phyloP scores from a whole-genome alignment of 768 basidiomycete genomes.

The Russula abietina region DNA sequence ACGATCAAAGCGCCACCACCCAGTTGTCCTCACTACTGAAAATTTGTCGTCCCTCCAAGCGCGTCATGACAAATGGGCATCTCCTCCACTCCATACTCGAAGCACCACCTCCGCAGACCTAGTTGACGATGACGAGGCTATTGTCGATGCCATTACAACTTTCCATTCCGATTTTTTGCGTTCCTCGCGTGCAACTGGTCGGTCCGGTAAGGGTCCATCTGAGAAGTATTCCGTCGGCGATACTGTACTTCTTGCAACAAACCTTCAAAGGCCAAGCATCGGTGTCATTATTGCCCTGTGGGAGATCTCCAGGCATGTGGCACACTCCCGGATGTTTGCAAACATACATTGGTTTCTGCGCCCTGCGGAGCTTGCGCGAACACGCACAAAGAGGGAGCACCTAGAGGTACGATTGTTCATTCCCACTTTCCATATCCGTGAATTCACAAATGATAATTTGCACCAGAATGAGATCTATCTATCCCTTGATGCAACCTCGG shows the following conservation, averaged over 20 bases:
- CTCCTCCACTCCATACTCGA: constrained; percentile 19
- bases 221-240: constrained; percentile 54
- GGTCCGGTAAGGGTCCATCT: background rate
- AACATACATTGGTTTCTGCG: constrained; percentile 73
- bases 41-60: background rate
- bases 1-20: constrained; percentile 24
- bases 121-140: constrained; percentile 20
- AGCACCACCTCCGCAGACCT: constrained; percentile 19
- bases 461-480: constrained; percentile 73
- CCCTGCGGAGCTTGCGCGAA: constrained; percentile 53
- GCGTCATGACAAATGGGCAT: constrained; percentile 15
- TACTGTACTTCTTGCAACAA: constrained; percentile 53
- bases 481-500: constrained; percentile 27
- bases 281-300: constrained; percentile 69
- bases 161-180: constrained; percentile 19
- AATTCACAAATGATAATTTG: background rate
- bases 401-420: constrained; percentile 41
- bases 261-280: constrained; percentile 47
- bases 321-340: constrained; percentile 42
- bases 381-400: constrained; percentile 56
- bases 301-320: constrained; percentile 41
- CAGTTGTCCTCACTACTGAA: constrained; percentile 5
- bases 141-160: constrained; percentile 1
- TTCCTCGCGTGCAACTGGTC: constrained; percentile 3
- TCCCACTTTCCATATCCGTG: background rate